A percentile compares a stretch with the other conserved stretches of the same genome.
phyloP scores from a whole-genome alignment of 768 basidiomycete species.

The Serendipita sp. region DNA sequence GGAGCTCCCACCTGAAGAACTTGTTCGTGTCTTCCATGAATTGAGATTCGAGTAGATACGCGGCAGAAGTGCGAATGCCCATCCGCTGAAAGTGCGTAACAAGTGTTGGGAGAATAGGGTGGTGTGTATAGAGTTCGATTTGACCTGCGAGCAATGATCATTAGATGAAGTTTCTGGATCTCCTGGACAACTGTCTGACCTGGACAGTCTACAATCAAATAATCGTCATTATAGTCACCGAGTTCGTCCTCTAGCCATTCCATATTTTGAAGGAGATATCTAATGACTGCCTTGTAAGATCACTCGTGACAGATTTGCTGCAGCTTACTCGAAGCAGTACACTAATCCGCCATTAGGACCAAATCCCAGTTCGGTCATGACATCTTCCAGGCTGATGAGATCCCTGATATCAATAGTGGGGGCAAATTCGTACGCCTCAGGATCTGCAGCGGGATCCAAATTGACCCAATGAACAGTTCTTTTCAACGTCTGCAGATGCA shows the following conservation, averaged over 20 bases:
- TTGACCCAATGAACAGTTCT: slow-evolving; percentile 87
- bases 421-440: slow-evolving; percentile 77
- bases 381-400: slow-evolving; percentile 81
- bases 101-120: slow-evolving; percentile 85
- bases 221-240: slow-evolving; percentile 89
- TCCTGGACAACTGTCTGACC: slow-evolving; percentile 27
- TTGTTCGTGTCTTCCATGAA: slow-evolving; percentile 99
- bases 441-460: slow-evolving; percentile 84
- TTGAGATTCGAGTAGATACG: slow-evolving; percentile 90
- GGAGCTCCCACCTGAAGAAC: slow-evolving; percentile 62
- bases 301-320: slow-evolving; percentile 25
- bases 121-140: slow-evolving; percentile 97
- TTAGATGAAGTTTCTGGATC: background rate
- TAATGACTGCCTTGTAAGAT: slow-evolving; percentile 18
- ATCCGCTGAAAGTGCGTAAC: slow-evolving; percentile 58
- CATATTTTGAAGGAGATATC: slow-evolving; percentile 91
- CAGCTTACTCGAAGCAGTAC: slow-evolving; percentile 95
- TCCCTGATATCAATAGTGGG: slow-evolving; percentile 90
- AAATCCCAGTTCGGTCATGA: slow-evolving; percentile 87
- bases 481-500: slow-evolving; percentile 68
- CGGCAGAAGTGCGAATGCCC: slow-evolving; percentile 73
- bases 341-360: slow-evolving; percentile 95
- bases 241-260: slow-evolving; percentile 97
- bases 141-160: slow-evolving; percentile 40
- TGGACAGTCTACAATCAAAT: slow-evolving; percentile 83